Base-by-base conservation (phyloP, 2,329 filamentous ascomycete genomes). In the Fusarium heterosporum region DNA sequence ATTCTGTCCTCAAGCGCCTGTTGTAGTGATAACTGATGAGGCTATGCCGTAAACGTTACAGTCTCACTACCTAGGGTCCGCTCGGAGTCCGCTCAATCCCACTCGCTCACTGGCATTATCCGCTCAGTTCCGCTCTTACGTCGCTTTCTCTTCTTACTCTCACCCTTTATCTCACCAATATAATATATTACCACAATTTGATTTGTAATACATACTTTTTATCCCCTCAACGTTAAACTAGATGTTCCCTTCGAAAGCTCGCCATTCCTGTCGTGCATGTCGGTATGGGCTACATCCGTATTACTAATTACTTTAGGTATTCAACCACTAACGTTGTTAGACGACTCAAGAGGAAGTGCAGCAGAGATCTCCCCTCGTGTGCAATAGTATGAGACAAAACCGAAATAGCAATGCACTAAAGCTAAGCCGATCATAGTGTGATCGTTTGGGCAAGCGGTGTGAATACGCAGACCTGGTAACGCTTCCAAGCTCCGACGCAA, bases 311-410 rank as follows among this genome's bases (percentile, higher is more conserved):
- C 11, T 26, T 9, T 22, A 22, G 22, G 13, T 26, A 9, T 8
- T 22, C 22, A 19, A 9, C 45, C 28, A 32, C 26, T 55, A 13
- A 55, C 34, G n/a, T 40, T 48, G 25, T n/a, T 13, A 55, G 52
- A 13, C 52, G 52, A 17, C 45, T 55, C 6, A 55, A 55, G 22
- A 55, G 52, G 11, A 55, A 40, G n/a, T 55, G 52, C n/a, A 55
- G n/a, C 34, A 55, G 22, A 32, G 52, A 55, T 25, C n/a, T 55
- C 6, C 52, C 52, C 17, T 55, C 34, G 14, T 55, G 52, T 19
- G 26, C 45, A 36, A 38, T 40, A 30, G 52, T 55, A 51, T 12
- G 52, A n/a, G 5, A 16, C 28, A 52, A 29, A 16, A 10, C 12
- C 13, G 4, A 13, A 43, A 41, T 22, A 34, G 19, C 5, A n/a